Base-by-base conservation (phyloP, 2,329 filamentous ascomycete species). In the Mycogone perniciosa region DNA sequence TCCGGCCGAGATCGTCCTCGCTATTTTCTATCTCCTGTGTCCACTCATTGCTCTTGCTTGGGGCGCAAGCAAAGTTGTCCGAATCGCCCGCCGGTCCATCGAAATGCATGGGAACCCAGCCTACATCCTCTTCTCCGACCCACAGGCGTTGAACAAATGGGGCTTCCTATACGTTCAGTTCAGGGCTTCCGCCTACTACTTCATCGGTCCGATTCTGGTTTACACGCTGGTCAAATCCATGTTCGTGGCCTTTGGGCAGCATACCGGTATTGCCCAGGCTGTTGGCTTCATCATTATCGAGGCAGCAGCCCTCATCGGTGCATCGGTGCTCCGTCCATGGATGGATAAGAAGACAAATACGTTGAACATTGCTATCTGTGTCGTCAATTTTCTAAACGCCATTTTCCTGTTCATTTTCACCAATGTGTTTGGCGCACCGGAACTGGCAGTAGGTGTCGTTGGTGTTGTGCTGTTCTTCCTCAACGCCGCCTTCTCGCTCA, bases 311-410 rank as follows among this genome's bases (percentile, higher is more conserved):
- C 76, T 96, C 53, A 85, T 96, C 60, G 82, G 73, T 29, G 83
- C 89, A 46, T 86, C 83, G 52, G 84, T 95, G 48, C 72, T 96
- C 58, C 84, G 89, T 52, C 91, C 91, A n/a, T 96, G 89, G 86
- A 96, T 96, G 91, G 91, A 96, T 76, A 96, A 95, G 81, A 91
- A 90, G 72, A 95, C 89, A 53, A 96, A 96, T 70, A 84, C 85
- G 41, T 95, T 95, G 78, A 96, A 96, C 73, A 95, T 96, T 63
- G 81, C 89, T 52, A 96, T 96, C 62, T 86, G 84, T 55, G 85
- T 82, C 42, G 77, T 95, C 68, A 96, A 95, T 75, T 95, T 96
- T 68, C 66, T 96, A 62, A 95, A 92, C 70, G 80, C 86, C 48
- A 84, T 96, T 66, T 93, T 95, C 74, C 74, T 96, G 31, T 75